Percentiles rank a stretch among this genome's conserved stretches.
Conservation (phyloP, 1,284 basidiomycete species). For the Moniliophthora roreri region DNA sequence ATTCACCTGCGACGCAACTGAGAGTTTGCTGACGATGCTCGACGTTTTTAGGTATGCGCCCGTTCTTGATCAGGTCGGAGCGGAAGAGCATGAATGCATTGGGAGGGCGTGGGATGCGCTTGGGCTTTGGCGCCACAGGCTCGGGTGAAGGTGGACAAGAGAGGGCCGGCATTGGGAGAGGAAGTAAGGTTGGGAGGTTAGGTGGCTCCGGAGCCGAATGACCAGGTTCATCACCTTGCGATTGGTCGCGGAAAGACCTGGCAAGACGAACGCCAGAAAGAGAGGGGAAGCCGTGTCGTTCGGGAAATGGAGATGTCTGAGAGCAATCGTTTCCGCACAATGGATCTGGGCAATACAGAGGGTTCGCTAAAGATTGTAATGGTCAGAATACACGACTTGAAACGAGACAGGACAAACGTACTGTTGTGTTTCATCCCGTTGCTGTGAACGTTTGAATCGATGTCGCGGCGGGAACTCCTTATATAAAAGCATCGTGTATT, state of each 20-base stretch:
- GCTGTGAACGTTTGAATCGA: no score
- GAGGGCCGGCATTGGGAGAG: conserved; percentile 16
- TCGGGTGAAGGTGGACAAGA: conserved; percentile 18
- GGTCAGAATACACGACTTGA: no score
- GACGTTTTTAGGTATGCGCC: conserved; percentile 32
- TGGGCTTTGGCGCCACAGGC: conserved; percentile 3
- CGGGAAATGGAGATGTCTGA: no score
- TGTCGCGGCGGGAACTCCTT: no score
- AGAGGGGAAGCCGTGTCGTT: no score
- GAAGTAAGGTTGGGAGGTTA: conserved; percentile 13
- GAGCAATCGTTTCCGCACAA: no score
- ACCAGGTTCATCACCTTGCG: neutral
- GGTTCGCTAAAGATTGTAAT: no score
- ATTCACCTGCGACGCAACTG: conserved; percentile 52
- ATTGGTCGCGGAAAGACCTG: neutral
- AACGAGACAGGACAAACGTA: no score
- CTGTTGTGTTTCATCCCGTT: no score
- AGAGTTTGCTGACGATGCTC: conserved; percentile 59
- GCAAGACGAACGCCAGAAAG: no score
- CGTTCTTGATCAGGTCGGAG: conserved; percentile 61
- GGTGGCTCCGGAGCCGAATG: conserved; percentile 7
- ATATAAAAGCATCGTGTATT: no score
- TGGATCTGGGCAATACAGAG: no score
- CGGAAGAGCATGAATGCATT: conserved; percentile 81
- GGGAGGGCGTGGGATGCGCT: conserved; percentile 59